Evolutionary conservation across 139 green algal species (phyloP).

Genomic region (Astrephomene gubernaculifera): DNA sequence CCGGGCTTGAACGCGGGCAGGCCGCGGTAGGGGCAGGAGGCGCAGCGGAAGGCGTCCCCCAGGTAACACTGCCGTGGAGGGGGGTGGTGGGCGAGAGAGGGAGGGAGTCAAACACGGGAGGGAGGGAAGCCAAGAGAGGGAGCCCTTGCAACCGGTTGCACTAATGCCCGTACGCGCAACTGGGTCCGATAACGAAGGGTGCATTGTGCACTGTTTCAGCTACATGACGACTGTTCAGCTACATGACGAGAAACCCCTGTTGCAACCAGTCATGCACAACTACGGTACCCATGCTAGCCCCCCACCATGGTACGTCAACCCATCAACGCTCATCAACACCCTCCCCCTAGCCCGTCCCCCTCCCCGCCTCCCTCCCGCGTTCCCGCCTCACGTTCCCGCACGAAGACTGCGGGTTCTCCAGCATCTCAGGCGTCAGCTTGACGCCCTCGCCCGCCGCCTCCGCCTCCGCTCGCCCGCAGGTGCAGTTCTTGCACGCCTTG

Average conservation of each 20-base stretch:
- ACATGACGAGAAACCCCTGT: too few species aligned
- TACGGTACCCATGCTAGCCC: too few species aligned
- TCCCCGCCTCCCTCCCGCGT: neutral
- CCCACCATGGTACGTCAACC: too few species aligned
- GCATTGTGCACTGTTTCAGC: too few species aligned
- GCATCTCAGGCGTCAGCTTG: conserved; percentile 88
- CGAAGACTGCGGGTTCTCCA: conserved; percentile 91
- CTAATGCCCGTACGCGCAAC: too few species aligned
- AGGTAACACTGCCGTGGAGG: conserved; percentile 84
- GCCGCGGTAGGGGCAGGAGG: conserved; percentile 93
- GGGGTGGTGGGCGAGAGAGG: neutral
- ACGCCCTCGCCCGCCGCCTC: conserved; percentile 70
- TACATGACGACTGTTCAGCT: too few species aligned
- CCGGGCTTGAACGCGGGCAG: conserved; percentile 93
- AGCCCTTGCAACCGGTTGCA: too few species aligned
- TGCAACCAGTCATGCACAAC: too few species aligned
- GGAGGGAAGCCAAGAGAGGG: too few species aligned
- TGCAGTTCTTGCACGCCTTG: conserved; percentile 98
- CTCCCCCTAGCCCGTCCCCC: neutral
- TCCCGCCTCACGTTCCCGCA: conserved; percentile 81
- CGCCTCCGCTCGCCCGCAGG: conserved; percentile 90
- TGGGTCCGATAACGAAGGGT: too few species aligned
- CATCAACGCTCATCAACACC: neutral
- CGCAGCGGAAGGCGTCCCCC: conserved; percentile 97
- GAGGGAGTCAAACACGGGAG: neutral